These are phyloP conservation scores for Hanseniaspora osmophila DNA, from an alignment of 805 yeast genomes.

Conservation along the genomic window DNA sequence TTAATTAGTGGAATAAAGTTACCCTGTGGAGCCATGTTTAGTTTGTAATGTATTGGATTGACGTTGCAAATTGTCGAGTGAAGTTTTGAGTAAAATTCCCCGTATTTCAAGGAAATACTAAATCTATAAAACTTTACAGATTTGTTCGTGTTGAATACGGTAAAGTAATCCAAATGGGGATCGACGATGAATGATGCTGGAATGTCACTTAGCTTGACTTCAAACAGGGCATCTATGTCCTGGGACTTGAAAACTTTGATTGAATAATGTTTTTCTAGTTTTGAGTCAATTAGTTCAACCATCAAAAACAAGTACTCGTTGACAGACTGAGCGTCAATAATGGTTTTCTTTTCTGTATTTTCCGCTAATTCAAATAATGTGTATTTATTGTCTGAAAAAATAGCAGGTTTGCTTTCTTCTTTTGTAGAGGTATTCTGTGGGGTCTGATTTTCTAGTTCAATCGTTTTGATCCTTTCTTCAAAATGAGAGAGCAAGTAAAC, in stretches of 20 bases:
- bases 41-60: conserved; percentile 18
- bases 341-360: background rate
- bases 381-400: too few species aligned
- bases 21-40: conserved; percentile 24
- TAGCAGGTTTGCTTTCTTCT: background rate
- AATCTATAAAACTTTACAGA: background rate
- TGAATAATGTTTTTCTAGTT: background rate
- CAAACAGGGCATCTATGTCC: background rate
- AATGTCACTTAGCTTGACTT: background rate
- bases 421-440: background rate
- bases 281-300: background rate
- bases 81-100: conserved; percentile 26
- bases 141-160: background rate
- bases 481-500: background rate
- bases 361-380: too few species aligned
- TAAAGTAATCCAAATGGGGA: background rate
- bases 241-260: background rate
- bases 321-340: background rate
- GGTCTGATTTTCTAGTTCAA: background rate
- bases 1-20: conserved; percentile 12
- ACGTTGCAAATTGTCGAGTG: conserved; percentile 45
- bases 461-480: background rate
- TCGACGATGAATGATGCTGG: background rate
- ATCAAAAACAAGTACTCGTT: background rate
- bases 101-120: background rate